phyloP scores from a whole-genome alignment of 345 rosid species.

The Citrus sp. region DNA sequence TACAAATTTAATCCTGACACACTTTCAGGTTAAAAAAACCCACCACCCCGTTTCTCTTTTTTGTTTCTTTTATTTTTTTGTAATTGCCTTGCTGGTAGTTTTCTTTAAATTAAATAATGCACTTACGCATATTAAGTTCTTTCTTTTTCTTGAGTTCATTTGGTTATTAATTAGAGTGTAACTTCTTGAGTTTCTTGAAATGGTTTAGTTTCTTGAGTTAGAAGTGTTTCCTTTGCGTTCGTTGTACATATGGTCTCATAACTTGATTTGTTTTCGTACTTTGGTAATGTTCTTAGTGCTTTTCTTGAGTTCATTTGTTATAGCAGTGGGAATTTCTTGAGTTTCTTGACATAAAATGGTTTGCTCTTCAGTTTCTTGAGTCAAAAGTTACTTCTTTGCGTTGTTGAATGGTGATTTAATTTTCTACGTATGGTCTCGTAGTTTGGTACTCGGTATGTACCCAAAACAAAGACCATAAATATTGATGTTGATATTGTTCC shows the following conservation, averaged over 20 bases:
- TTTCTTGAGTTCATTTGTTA: too few relatives aligned
- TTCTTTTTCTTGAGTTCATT: not conserved
- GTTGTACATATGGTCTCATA: too few relatives aligned
- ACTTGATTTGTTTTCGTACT: too few relatives aligned
- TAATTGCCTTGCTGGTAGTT: not conserved
- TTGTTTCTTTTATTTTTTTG: not conserved
- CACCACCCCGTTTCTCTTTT: not conserved
- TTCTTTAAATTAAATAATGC: not conserved
- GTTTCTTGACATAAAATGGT: too few relatives aligned
- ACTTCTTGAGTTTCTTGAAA: not conserved
- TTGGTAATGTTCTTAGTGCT: too few relatives aligned
- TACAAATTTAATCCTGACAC: constrained; percentile 14
- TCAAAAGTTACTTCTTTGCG: not conserved
- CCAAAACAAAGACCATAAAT: not conserved
- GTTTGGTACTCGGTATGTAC: not conserved
- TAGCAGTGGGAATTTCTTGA: too few relatives aligned
- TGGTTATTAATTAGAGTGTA: not conserved
- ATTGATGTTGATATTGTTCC: not conserved
- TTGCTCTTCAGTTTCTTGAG: too few relatives aligned
- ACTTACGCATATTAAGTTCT: too few relatives aligned
- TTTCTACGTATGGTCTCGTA: not conserved
- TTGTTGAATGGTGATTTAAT: not conserved
- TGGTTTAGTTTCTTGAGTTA: not conserved
- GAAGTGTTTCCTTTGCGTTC: not conserved
- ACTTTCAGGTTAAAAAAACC: constrained; percentile 6